phyloP scores from a whole-genome alignment of 306 rosid species.

The Acacia acuminata region DNA sequence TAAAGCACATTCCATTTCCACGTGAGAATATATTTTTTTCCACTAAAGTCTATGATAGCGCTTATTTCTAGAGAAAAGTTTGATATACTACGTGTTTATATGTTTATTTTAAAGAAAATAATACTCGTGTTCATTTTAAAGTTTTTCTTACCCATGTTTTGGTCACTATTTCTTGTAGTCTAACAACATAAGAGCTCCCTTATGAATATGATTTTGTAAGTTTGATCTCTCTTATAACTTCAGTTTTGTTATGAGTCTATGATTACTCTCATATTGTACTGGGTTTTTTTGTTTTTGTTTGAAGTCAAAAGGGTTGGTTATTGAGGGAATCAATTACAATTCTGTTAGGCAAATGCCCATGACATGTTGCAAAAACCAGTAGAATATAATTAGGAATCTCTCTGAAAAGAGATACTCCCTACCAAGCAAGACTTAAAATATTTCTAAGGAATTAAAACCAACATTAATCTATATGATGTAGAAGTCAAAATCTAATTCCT shows the following conservation, averaged over 20 bases:
- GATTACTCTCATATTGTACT: no score
- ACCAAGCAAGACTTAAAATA: not conserved
- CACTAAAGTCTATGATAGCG: not conserved
- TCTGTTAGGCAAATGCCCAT: not conserved
- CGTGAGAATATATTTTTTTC: not conserved
- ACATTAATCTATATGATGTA: not conserved
- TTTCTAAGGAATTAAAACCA: not conserved
- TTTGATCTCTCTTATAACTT: no score
- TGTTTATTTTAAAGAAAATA: no score
- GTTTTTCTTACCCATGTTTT: no score
- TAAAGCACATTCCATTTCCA: no score
- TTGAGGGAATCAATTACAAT: not conserved
- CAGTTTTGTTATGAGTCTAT: no score
- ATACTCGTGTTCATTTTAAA: no score
- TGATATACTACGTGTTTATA: no score
- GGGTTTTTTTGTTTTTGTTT: no score
- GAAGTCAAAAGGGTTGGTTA: not conserved
- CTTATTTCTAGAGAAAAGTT: not conserved
- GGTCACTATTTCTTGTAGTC: no score
- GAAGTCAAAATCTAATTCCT: not conserved
- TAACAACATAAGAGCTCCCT: no score
- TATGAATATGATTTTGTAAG: no score
- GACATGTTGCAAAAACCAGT: not conserved
- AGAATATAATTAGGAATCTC: not conserved
- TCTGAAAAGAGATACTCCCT: not conserved